Percentiles rank a stretch among this genome's conserved stretches.
phyloP scores from a whole-genome alignment of 1,284 basidiomycete species.

The Fomitopsis schrenkii region DNA sequence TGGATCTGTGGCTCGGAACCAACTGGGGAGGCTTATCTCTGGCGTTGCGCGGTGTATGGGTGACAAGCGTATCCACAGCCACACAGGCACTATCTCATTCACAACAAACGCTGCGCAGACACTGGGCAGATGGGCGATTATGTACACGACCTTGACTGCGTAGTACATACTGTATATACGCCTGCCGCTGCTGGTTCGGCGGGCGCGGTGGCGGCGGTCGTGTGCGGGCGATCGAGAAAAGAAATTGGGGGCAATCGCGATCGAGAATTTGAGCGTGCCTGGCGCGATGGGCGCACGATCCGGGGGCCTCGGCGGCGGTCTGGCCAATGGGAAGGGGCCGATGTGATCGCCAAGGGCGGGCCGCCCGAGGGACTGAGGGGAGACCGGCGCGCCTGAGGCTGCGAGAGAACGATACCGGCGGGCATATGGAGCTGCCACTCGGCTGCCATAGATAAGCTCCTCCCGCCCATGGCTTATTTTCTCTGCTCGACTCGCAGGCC shows the following conservation, averaged over 20 bases:
- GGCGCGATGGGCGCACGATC: not conserved
- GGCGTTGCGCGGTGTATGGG: not conserved
- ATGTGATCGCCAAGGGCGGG: not conserved
- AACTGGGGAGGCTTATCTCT: not conserved
- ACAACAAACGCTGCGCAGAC: no score
- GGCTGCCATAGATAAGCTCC: constrained; percentile 1
- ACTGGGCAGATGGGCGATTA: not conserved
- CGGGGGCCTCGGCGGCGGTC: not conserved
- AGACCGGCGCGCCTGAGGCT: not conserved
- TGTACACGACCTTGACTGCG: no score
- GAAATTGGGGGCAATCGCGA: not conserved
- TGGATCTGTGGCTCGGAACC: not conserved
- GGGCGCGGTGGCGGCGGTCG: not conserved
- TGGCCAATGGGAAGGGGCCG: not conserved
- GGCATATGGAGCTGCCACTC: not conserved
- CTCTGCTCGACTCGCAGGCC: not conserved
- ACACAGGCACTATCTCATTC: not conserved
- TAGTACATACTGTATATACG: not conserved
- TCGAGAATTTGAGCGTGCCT: not conserved
- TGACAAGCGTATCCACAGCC: not conserved
- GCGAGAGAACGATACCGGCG: not conserved
- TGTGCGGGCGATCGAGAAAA: not conserved
- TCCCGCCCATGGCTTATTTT: not conserved
- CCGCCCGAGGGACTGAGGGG: not conserved
- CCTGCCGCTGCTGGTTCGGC: not conserved